Evolutionary conservation across 2,329 filamentous ascomycete genomes (phyloP), one percentile per base, ranked within the genome.

Genomic region (Neopestalotiopsis rosae): DNA sequence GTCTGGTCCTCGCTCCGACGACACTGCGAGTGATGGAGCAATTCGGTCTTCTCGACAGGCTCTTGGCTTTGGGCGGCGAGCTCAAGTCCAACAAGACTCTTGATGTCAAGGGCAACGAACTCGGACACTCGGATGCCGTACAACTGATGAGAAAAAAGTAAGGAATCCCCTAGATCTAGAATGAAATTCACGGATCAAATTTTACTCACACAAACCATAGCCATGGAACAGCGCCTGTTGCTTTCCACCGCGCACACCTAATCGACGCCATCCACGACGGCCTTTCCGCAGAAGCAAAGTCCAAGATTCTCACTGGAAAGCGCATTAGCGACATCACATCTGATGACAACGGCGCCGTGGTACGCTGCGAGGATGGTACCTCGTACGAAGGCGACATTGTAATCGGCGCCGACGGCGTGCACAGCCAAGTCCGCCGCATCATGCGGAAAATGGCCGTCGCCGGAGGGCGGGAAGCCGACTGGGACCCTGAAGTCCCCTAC

Each of bases 401-500:
- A 2, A 72, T 76, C 14, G 74, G 71, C 0, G 72, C 68, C 24
- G 74, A 76, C 32, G 74, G 74, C 1, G 74, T 75, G 6, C 71
- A 75, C 61, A 75, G 74, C 58, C 45, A 42, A 28, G 71, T 72
- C 12, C 68, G 74, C 24, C 56, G 69, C 12, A 66, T 71, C 62
- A 74, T 76, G 61, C 30, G 45, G 10, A 69, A 45, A n/a, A 65
- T 70, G 6, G 58, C 66, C 17, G 1, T 65, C 9, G 28, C n/a
- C 4, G 42, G 1, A 1, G 61, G 34, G 2, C 61, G 28, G 24
- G 28, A 24, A 10, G 6, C 5, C 9, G 61, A 63, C 12, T 63
- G 61, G 61, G 61, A 63, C 34, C 32, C 38, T 13, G 62, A 65
- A 13, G 28, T 9, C 4, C 62, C 62, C 3, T 65, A 45, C 28